Evolutionary conservation across 768 basidiomycete species (phyloP), one percentile per base, ranked within the genome.

Genomic region (Mycena floridula): DNA sequence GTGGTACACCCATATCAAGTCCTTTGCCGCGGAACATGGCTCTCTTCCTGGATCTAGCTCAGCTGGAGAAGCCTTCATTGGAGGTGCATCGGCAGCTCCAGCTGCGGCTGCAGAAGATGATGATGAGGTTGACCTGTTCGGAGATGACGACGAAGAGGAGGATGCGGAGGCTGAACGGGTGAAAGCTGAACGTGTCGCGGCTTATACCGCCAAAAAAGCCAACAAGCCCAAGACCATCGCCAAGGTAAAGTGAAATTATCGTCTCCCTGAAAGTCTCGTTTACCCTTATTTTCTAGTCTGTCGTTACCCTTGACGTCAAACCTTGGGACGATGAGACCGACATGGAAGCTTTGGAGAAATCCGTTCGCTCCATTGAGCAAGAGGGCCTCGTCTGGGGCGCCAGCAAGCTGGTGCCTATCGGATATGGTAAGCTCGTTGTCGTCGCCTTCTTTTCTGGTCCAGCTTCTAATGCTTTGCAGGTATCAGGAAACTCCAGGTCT

Each of bases 291-390:
- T 42, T 38, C 16, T 64, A 97, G 92, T 98, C 96, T 54, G 82
- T 99, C 50, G 96, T 99, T 41, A 99, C 95, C 38, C 70, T 98
- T 55, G 95, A 98, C 54, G 93, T 99, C 50, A 99, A 99, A 70
- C 94, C 95, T 30, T 96, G 93, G 95, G 95, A 98, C 63, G 95
- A 98, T 61, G 93, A 96, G 73, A 99, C 96, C 41, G 91, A 97
- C 67, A 94, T 99, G 94, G 76, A 60, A 36, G 87, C 72, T 41
- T 74, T 98, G 55, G 95, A 98, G 67, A 65, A 72, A 13, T 58
- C 76, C 32, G 95, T 98, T 44, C 82, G 96, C 48, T 82, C 89
- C 18, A 82, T 98, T 56, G 78, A 89, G 65, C 70, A 79, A 70
- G 84, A 87, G 30, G 96, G 96, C 59, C 85, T 99, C 46, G 77